Base-by-base conservation (phyloP, 768 basidiomycete genomes). In the Lactarius tabidus region DNA sequence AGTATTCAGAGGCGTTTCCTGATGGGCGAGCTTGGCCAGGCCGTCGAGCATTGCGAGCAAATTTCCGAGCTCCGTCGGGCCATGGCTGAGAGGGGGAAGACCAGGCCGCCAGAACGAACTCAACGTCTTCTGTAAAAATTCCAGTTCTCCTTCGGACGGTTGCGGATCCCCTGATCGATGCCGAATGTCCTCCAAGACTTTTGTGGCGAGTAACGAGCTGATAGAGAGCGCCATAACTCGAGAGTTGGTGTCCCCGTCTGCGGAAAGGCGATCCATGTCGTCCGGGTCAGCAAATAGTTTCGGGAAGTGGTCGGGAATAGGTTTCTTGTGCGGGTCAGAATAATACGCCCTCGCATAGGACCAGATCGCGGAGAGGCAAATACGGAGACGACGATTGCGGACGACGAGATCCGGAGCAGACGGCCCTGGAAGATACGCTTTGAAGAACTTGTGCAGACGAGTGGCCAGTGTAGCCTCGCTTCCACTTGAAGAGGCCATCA, bases 281-380 rank as follows among this genome's bases (percentile, higher is more conserved):
- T 35, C 18, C 12, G 53, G 39, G 36, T 56, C 53, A 39, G 54
- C 31, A 26, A 56, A 55, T 43, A 43, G 31, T 9, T 17, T 55
- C 29, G 18, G 53, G 39, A 62, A 55, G 7, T 39, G 38, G 28
- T 57, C 56, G 9, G 61, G 61, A 9, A 62, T 56, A 20, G 60
- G 31, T 56, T 45, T 33, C 15, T 52, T 29, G 8, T 9, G 28
- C 23, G 45, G 48, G n/a, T 43, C 23, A 23, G 62, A 55, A 36
- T 33, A 26, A 55, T 56, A 57, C 6, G 41, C 53, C 33, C 15
- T 55, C 36, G 54, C 29, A 12, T 36, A 56, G 6, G 29, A 62
- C 31, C 39, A 45, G 53, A 57, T 39, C 17, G 60, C 60, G 23
- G 20, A 12, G n/a, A 62, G 60, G 60, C 53, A 62, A 20, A 31